Evolutionary conservation across 768 basidiomycete species (phyloP).

Genomic region (Mycena amicta): DNA sequence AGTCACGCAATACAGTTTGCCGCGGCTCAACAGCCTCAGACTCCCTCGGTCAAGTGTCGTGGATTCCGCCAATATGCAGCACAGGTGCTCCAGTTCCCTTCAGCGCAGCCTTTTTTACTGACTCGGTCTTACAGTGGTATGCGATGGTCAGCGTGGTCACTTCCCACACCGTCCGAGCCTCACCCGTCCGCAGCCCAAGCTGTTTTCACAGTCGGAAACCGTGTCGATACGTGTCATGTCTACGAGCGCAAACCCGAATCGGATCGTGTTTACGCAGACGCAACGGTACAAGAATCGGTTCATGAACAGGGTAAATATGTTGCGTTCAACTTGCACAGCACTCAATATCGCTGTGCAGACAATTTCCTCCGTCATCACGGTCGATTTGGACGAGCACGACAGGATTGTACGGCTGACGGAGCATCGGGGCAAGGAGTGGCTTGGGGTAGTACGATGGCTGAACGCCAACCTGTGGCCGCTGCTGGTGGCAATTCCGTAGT

Average conservation of each 20-base stretch:
- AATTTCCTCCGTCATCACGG: slow-evolving; percentile 60
- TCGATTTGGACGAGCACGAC: slow-evolving; percentile 67
- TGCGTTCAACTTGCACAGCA: not conserved
- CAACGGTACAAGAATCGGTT: slow-evolving; percentile 64
- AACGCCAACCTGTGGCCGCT: slow-evolving; percentile 57
- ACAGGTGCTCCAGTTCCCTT: slow-evolving; percentile 43
- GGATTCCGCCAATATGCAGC: slow-evolving; percentile 56
- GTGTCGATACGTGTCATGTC: slow-evolving; percentile 58
- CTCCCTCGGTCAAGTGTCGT: slow-evolving; percentile 51
- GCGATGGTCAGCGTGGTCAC: slow-evolving; percentile 17
- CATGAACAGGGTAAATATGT: slow-evolving; percentile 53
- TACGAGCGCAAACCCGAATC: slow-evolving; percentile 60
- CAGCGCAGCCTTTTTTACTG: not conserved
- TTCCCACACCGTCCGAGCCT: no score
- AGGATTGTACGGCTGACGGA: slow-evolving; percentile 62
- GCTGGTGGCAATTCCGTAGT: slow-evolving; percentile 42
- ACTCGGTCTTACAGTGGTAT: slow-evolving; percentile 44
- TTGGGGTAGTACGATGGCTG: slow-evolving; percentile 46
- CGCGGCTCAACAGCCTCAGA: slow-evolving; percentile 32
- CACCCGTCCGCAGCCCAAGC: slow-evolving; percentile 46
- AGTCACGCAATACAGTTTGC: not conserved
- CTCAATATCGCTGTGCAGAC: slow-evolving; percentile 36
- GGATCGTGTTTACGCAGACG: slow-evolving; percentile 58
- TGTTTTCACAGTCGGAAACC: slow-evolving; percentile 53
- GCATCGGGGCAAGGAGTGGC: slow-evolving; percentile 59